phyloP scores from a whole-genome alignment of 495 filamentous ascomycete species.

The Xylaria nigripes region DNA sequence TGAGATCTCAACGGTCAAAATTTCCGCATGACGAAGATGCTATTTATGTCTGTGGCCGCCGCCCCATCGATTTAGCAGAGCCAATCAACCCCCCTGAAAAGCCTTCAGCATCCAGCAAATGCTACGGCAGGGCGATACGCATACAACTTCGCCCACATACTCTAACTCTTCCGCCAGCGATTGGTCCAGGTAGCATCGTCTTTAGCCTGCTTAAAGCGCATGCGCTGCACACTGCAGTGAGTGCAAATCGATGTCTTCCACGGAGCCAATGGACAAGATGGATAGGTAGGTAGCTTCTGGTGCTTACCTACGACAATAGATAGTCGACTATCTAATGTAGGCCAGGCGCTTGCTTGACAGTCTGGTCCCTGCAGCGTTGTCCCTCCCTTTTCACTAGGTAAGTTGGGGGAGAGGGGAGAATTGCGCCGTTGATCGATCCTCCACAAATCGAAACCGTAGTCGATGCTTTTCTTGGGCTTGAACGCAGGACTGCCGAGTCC shows the following conservation, averaged over 20 bases:
- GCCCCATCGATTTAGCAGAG: not conserved
- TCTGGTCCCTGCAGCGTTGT: too few relatives aligned
- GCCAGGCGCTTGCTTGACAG: too few relatives aligned
- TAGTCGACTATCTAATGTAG: too few relatives aligned
- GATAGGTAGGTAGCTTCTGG: too few relatives aligned
- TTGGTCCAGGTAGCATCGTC: constrained; percentile 11
- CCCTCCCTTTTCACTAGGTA: too few relatives aligned
- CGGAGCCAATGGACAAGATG: too few relatives aligned
- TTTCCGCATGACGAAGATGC: not conserved
- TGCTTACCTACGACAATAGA: too few relatives aligned
- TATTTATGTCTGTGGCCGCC: constrained; percentile 10
- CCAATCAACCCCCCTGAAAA: constrained; percentile 8
- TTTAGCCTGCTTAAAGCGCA: not conserved
- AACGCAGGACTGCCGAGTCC: too few relatives aligned
- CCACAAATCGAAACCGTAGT: too few relatives aligned
- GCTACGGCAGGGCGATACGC: constrained; percentile 9
- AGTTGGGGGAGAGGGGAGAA: too few relatives aligned
- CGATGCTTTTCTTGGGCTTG: too few relatives aligned
- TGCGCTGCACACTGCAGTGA: not conserved
- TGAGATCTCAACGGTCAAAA: not conserved
- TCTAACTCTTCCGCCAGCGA: not conserved
- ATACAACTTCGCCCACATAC: not conserved
- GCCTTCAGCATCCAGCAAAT: constrained; percentile 5
- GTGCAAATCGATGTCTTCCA: not conserved
- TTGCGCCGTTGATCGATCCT: too few relatives aligned